These are phyloP conservation scores for Begonia masoniana DNA, from an alignment of 306 rosid species.

Conservation along the genomic window DNA sequence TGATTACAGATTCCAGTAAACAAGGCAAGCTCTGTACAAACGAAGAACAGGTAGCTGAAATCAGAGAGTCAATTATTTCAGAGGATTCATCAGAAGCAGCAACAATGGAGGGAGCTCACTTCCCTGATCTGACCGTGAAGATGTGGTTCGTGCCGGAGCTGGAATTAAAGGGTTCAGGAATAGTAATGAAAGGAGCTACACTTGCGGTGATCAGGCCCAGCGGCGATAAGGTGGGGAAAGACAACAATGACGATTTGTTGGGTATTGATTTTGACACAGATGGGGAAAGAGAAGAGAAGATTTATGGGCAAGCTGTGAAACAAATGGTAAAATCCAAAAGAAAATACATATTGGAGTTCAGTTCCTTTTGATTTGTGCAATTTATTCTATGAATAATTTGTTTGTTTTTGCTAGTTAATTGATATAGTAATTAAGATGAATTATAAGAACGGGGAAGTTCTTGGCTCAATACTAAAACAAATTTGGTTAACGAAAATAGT, in stretches of 20 bases:
- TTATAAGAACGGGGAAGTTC: too few species aligned
- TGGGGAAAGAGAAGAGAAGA: conserved; percentile 9
- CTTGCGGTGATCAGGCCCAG: conserved; percentile 17
- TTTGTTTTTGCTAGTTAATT: too few species aligned
- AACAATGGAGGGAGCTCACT: conserved; percentile 9
- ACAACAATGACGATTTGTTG: conserved; percentile 3
- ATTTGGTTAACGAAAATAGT: too few species aligned
- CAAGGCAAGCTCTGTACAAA: conserved; percentile 19
- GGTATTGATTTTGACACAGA: conserved; percentile 16
- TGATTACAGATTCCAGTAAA: conserved; percentile 17
- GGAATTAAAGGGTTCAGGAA: conserved; percentile 15
- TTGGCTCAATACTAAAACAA: too few species aligned
- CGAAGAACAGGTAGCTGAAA: conserved; percentile 19
- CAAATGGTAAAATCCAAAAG: conserved; percentile 24
- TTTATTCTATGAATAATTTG: too few species aligned
- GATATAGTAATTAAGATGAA: too few species aligned
- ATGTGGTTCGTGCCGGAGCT: conserved; percentile 29
- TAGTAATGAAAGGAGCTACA: conserved; percentile 28
- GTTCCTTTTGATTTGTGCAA: conserved; percentile 13
- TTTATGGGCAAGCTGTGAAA: conserved; percentile 19
- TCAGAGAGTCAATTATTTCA: conserved; percentile 10
- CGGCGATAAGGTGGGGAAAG: neutral
- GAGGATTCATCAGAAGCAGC: neutral
- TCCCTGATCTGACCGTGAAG: conserved; percentile 26
- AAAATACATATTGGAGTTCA: conserved; percentile 18